These are phyloP conservation scores for Aspergillus sp. DNA, from an alignment of 2,329 filamentous ascomycete species.

Conservation along the genomic window DNA sequence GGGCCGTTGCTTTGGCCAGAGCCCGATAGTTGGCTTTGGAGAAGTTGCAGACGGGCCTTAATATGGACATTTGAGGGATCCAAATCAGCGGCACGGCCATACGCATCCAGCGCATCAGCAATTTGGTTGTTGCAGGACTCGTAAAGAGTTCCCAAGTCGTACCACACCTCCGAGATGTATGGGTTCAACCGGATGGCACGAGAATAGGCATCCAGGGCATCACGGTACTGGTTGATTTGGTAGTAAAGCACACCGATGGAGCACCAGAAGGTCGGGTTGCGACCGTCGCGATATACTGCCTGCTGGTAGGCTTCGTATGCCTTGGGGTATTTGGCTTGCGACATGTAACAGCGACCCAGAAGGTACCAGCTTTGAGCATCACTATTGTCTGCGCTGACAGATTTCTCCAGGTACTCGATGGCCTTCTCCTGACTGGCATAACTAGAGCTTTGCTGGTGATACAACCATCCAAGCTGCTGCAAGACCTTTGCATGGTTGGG, in stretches of 20 bases:
- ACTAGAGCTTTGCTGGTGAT: constrained; percentile 91
- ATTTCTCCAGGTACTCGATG: constrained; percentile 96
- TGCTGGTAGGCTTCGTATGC: constrained; percentile 98
- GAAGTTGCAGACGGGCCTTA: constrained; percentile 86
- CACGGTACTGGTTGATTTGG: constrained; percentile 98
- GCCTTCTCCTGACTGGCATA: constrained; percentile 93
- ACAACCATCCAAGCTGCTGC: constrained; percentile 95
- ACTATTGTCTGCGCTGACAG: constrained; percentile 85
- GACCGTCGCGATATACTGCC: constrained; percentile 94
- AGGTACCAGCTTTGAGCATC: constrained; percentile 99
- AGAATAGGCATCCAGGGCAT: constrained; percentile 95
- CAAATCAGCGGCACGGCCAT: constrained; percentile 89
- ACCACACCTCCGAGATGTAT: constrained; percentile 99
- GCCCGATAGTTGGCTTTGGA: constrained; percentile 74
- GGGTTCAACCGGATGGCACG: constrained; percentile 94
- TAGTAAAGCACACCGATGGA: constrained; percentile 99
- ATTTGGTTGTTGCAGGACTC: constrained; percentile 99
- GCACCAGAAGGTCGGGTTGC: constrained; percentile 99
- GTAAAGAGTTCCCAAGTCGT: constrained; percentile 95
- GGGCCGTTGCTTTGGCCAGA: constrained; percentile 71
- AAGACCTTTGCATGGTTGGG: constrained; percentile 97
- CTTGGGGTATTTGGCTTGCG: constrained; percentile 97
- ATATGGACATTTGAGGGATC: constrained; percentile 94
- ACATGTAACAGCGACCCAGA: constrained; percentile 97
- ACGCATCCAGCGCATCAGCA: constrained; percentile 91